Evolutionary conservation across 495 filamentous ascomycete species (phyloP).

Genomic region (Durotheca rogersii): DNA sequence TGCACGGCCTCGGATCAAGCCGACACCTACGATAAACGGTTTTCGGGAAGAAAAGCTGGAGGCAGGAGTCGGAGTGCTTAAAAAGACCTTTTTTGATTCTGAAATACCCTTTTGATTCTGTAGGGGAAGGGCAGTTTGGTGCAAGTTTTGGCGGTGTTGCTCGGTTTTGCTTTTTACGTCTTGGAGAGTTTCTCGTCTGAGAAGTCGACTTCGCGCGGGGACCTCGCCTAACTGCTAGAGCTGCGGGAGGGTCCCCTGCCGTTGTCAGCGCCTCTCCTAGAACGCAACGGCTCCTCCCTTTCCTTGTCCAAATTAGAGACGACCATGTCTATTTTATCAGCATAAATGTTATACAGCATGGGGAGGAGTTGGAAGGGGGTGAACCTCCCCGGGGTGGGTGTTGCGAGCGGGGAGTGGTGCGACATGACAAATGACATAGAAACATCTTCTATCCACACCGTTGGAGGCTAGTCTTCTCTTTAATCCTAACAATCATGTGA

Average conservation of each 20-base stretch:
- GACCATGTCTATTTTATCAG: conserved; percentile 11
- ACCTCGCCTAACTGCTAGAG: too few relatives aligned
- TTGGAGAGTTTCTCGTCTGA: conserved; percentile 12
- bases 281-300: conserved; percentile 27
- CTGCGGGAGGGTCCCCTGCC: too few relatives aligned
- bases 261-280: conserved; percentile 1
- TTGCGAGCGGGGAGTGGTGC: conserved; percentile 5
- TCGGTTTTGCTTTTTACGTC: too few relatives aligned
- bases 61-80: too few relatives aligned
- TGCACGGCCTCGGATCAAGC: background rate
- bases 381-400: too few relatives aligned
- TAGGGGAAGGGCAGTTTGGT: conserved; percentile 27
- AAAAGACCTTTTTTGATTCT: too few relatives aligned
- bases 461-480: too few relatives aligned
- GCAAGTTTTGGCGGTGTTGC: conserved; percentile 12
- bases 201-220: background rate
- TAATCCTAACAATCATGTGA: too few relatives aligned
- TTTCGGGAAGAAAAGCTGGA: too few relatives aligned
- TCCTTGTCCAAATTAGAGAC: conserved; percentile 19
- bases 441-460: conserved; percentile 20
- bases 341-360: conserved; percentile 29
- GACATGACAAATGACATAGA: conserved; percentile 23
- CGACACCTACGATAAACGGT: background rate
- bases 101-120: conserved; percentile 26
- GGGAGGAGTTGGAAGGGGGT: conserved; percentile 31